These are phyloP conservation scores for Pueraria montana DNA, from an alignment of 306 rosid genomes.

Conservation along the genomic window DNA sequence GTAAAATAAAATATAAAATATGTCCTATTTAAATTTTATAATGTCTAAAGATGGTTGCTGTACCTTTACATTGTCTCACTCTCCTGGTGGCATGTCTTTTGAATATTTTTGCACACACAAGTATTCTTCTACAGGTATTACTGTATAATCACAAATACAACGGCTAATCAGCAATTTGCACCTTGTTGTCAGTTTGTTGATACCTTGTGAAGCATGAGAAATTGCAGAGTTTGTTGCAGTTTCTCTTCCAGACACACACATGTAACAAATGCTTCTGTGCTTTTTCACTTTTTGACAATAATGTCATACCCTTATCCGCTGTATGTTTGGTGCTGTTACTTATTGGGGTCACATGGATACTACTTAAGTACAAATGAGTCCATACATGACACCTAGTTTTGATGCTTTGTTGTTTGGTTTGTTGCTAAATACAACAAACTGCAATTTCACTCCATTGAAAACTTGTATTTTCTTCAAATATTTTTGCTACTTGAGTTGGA, in stretches of 20 bases:
- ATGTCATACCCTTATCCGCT: too few species aligned
- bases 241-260: background rate
- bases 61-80: background rate
- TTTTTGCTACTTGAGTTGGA: background rate
- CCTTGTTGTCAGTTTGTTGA: background rate
- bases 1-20: background rate
- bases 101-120: background rate
- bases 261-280: background rate
- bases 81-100: background rate
- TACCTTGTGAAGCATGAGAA: background rate
- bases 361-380: background rate
- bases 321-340: background rate
- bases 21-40: background rate
- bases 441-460: background rate
- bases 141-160: background rate
- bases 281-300: too few species aligned
- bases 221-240: background rate
- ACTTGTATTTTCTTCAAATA: constrained; percentile 2
- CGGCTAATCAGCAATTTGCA: background rate
- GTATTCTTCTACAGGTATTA: background rate
- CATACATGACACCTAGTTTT: background rate
- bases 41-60: background rate
- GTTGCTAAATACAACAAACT: background rate
- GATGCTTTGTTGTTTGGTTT: background rate
- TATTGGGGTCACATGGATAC: background rate